A percentile compares a stretch with the other conserved stretches of the same genome.
These are phyloP conservation scores for Aspergillus thermomutatus DNA, from an alignment of 2,329 filamentous ascomycete genomes.

Conservation along the genomic window DNA sequence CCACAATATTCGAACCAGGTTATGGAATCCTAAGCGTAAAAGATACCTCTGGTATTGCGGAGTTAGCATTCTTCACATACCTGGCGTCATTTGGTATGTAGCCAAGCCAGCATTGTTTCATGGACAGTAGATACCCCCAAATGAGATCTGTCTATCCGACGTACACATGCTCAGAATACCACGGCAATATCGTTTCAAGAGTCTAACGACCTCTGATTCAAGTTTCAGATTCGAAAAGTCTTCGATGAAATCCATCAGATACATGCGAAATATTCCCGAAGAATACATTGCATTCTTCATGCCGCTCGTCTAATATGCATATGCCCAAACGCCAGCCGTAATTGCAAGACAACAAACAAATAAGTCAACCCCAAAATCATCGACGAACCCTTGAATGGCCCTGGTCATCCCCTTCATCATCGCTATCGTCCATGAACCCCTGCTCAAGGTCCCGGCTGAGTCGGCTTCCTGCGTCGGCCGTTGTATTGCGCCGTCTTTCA, in stretches of 20 bases:
- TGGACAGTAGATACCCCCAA: no score
- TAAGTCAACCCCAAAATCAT: slow-evolving; percentile 7
- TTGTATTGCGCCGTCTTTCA: slow-evolving; percentile 43
- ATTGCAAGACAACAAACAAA: not conserved
- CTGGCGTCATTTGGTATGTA: not conserved
- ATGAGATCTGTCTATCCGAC: no score
- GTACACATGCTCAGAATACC: no score
- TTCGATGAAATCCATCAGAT: not conserved
- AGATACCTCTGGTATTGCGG: not conserved
- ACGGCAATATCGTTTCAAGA: no score
- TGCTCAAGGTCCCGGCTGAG: slow-evolving; percentile 77
- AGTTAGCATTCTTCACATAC: not conserved
- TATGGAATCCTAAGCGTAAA: not conserved
- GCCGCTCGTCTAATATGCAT: not conserved
- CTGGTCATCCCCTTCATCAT: slow-evolving; percentile 50
- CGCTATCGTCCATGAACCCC: slow-evolving; percentile 71
- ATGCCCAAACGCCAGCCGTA: slow-evolving; percentile 4
- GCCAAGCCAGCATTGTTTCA: not conserved
- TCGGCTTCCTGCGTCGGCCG: slow-evolving; percentile 47
- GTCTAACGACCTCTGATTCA: not conserved
- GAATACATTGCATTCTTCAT: not conserved
- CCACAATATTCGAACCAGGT: not conserved
- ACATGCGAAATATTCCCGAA: not conserved
- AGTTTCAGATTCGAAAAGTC: not conserved
- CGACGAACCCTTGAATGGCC: slow-evolving; percentile 20